Conservation (phyloP, 768 basidiomycete species). For the Pulveroboletus sp. region DNA sequence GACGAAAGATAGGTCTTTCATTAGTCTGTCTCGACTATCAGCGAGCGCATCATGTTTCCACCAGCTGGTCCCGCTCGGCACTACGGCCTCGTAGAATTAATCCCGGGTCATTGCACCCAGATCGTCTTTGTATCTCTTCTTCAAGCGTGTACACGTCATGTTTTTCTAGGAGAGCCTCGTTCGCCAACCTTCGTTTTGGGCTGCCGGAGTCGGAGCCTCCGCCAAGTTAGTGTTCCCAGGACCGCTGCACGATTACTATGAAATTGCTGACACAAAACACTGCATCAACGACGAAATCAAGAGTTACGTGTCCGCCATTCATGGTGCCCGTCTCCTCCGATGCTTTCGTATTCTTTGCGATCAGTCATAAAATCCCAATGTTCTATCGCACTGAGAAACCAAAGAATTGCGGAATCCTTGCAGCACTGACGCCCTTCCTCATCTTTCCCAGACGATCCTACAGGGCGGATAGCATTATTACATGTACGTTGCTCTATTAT, state of each 20-base stretch:
- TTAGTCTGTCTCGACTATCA: neutral
- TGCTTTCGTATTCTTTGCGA: slow-evolving; percentile 32
- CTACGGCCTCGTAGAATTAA: slow-evolving; percentile 18
- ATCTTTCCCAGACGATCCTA: slow-evolving; percentile 32
- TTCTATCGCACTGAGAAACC: slow-evolving; percentile 13
- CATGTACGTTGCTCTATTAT: slow-evolving; percentile 23
- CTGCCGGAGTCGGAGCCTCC: slow-evolving; percentile 26
- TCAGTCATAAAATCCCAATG: slow-evolving; percentile 28
- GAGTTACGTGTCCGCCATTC: slow-evolving; percentile 24
- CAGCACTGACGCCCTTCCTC: slow-evolving; percentile 26
- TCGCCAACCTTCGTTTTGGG: slow-evolving; percentile 32
- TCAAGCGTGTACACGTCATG: slow-evolving; percentile 37
- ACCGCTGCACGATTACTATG: slow-evolving; percentile 17
- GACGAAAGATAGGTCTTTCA: slow-evolving; percentile 16
- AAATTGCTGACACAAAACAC: slow-evolving; percentile 33
- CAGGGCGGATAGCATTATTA: slow-evolving; percentile 40
- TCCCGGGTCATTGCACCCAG: slow-evolving; percentile 21
- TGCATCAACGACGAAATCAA: slow-evolving; percentile 28
- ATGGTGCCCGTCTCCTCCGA: slow-evolving; percentile 33
- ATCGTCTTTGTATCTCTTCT: slow-evolving; percentile 35
- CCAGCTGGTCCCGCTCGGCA: slow-evolving; percentile 22
- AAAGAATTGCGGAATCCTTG: slow-evolving; percentile 18
- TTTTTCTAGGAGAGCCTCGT: slow-evolving; percentile 23
- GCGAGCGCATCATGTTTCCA: neutral
- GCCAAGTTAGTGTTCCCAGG: slow-evolving; percentile 28